A percentile compares a stretch with the other conserved stretches of the same genome.
Conservation (phyloP, 2,329 filamentous ascomycete species). For the Apiospora phragmitis region DNA sequence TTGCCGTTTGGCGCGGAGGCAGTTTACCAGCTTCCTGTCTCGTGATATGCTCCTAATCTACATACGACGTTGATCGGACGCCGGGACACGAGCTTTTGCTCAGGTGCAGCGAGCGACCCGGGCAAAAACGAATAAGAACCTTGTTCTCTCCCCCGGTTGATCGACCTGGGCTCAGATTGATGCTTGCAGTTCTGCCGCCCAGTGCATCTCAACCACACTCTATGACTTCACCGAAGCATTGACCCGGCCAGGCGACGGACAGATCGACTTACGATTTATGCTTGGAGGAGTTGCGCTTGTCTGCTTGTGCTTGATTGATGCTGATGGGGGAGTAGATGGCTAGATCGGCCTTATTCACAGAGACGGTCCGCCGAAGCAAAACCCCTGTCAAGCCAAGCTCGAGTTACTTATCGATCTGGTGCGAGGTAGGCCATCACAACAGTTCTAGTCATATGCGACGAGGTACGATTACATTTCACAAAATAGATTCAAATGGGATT, state of each 20-base stretch:
- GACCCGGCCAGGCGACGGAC: neutral
- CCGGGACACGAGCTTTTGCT: neutral
- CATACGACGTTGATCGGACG: neutral
- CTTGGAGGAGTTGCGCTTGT: neutral
- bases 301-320: neutral
- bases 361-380: slow-evolving; percentile 4
- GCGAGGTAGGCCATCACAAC: neutral
- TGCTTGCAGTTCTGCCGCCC: neutral
- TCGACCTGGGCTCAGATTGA: neutral
- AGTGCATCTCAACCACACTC: neutral
- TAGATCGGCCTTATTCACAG: neutral
- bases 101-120: neutral
- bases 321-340: neutral
- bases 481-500: neutral
- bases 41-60: neutral
- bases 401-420: neutral
- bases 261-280: neutral
- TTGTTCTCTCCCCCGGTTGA: neutral
- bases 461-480: neutral
- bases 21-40: neutral
- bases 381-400: neutral
- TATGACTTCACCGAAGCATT: neutral
- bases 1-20: neutral
- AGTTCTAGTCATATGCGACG: neutral
- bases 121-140: neutral